Conservation (phyloP, 495 filamentous ascomycete genomes). For the Aspergillus hancockii region DNA sequence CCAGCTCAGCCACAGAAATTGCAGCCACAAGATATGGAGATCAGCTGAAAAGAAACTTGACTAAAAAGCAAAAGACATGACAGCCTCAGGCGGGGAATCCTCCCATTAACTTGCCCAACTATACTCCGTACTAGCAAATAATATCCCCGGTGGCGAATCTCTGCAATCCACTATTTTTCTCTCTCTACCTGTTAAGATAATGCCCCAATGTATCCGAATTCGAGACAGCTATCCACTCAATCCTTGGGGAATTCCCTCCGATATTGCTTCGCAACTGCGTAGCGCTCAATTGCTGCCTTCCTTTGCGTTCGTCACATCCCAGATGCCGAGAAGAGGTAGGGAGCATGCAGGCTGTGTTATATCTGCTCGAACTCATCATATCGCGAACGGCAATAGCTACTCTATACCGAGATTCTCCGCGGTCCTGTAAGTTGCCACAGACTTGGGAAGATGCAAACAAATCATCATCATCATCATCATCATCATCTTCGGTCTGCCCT, state of each 20-base stretch:
- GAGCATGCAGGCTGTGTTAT: slow-evolving; percentile 6
- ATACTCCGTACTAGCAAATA: not conserved
- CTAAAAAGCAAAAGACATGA: no score
- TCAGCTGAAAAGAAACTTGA: slow-evolving; percentile 9
- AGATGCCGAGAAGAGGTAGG: not conserved
- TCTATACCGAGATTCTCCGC: slow-evolving; percentile 8
- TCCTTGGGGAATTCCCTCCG: not conserved
- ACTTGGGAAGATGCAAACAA: slow-evolving; percentile 3
- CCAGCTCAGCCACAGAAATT: slow-evolving; percentile 15
- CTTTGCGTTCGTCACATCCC: not conserved
- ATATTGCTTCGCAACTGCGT: not conserved
- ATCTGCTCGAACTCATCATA: slow-evolving; percentile 16
- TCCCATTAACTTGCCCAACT: not conserved
- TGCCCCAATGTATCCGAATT: not conserved
- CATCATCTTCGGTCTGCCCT: no score
- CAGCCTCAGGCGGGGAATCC: slow-evolving; percentile 11
- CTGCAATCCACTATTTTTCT: not conserved
- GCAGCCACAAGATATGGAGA: not conserved
- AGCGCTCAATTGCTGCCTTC: not conserved
- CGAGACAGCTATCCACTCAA: not conserved
- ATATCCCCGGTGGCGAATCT: not conserved
- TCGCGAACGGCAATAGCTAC: slow-evolving; percentile 7
- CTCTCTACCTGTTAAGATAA: no score
- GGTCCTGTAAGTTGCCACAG: slow-evolving; percentile 18
- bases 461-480: no score